Percentiles rank a stretch among this genome's conserved stretches.
Conservation (phyloP, 176 grass and related monocot genomes). For the Ampelocalamus luodianensis region DNA sequence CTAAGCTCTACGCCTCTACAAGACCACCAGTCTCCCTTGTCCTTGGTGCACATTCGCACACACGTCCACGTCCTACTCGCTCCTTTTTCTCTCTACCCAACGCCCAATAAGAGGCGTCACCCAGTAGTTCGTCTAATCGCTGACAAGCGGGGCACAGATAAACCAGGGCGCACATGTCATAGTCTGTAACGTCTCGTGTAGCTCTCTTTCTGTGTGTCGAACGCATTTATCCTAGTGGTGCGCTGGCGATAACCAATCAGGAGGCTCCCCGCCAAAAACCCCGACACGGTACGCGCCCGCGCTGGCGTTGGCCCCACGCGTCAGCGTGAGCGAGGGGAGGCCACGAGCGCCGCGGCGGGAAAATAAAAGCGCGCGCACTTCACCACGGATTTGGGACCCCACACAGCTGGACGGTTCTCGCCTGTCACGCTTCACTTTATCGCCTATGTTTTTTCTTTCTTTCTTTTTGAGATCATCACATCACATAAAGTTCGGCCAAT, state of each 20-base stretch:
- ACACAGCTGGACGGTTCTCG: conserved; percentile 14
- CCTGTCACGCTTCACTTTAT: conserved; percentile 2
- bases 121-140: too few species aligned
- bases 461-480: not conserved
- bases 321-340: not conserved
- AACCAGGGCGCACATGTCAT: not conserved
- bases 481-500: not conserved
- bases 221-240: not conserved
- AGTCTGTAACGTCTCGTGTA: not conserved
- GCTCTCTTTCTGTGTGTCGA: too few species aligned
- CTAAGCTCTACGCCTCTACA: too few species aligned
- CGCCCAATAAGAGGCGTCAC: not conserved
- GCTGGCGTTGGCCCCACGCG: not conserved
- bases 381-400: conserved; percentile 36
- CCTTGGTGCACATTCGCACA: too few species aligned
- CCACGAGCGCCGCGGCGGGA: conserved; percentile 31
- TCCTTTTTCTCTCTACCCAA: too few species aligned
- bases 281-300: not conserved
- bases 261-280: conserved; percentile 56
- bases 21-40: too few species aligned
- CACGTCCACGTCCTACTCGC: too few species aligned
- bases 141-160: not conserved
- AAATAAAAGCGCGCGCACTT: conserved; percentile 54
- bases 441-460: not conserved
- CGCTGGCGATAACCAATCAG: conserved; percentile 41